Conservation (phyloP, 306 rosid species). For the Cucurbita moschata region DNA sequence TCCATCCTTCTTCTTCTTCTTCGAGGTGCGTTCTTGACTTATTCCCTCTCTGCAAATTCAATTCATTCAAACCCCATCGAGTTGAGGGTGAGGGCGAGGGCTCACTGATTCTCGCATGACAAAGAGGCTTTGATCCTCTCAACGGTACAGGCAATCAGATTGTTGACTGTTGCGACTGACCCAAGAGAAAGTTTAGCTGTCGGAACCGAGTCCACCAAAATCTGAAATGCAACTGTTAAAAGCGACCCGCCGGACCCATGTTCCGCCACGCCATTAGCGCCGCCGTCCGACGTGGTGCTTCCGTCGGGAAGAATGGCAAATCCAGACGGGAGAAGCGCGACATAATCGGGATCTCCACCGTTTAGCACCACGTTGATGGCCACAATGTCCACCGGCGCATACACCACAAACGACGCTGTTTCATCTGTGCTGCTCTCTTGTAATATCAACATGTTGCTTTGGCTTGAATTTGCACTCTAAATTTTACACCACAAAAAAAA, state of each 20-base stretch:
- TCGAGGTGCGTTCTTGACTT: slow-evolving; percentile 99
- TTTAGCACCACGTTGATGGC: slow-evolving; percentile 85
- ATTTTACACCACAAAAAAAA: neutral
- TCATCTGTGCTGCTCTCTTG: slow-evolving; percentile 84
- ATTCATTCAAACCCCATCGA: neutral
- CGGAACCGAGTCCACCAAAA: slow-evolving; percentile 85
- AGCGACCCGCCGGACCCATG: slow-evolving; percentile 60
- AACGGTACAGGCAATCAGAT: slow-evolving; percentile 84
- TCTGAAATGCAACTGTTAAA: slow-evolving; percentile 85
- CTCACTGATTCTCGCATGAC: slow-evolving; percentile 37
- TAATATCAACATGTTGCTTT: slow-evolving; percentile 82
- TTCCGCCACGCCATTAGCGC: slow-evolving; percentile 19
- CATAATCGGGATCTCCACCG: slow-evolving; percentile 97
- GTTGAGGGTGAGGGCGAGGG: neutral
- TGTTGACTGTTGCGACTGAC: slow-evolving; percentile 87
- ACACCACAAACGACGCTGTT: slow-evolving; percentile 67
- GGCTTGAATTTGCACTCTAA: slow-evolving; percentile 94
- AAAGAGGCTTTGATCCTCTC: slow-evolving; percentile 83
- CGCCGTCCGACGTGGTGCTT: slow-evolving; percentile 17
- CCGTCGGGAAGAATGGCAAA: slow-evolving; percentile 92
- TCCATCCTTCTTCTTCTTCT: slow-evolving; percentile 1
- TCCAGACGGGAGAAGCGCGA: slow-evolving; percentile 92
- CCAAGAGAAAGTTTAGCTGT: slow-evolving; percentile 92
- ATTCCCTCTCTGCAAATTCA: slow-evolving; percentile 14
- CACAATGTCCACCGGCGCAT: slow-evolving; percentile 86